Evolutionary conservation across 1,139 yeast genomes (phyloP), one percentile per base, ranked within the genome.

Genomic region (Citeromyces hawaiiensis): DNA sequence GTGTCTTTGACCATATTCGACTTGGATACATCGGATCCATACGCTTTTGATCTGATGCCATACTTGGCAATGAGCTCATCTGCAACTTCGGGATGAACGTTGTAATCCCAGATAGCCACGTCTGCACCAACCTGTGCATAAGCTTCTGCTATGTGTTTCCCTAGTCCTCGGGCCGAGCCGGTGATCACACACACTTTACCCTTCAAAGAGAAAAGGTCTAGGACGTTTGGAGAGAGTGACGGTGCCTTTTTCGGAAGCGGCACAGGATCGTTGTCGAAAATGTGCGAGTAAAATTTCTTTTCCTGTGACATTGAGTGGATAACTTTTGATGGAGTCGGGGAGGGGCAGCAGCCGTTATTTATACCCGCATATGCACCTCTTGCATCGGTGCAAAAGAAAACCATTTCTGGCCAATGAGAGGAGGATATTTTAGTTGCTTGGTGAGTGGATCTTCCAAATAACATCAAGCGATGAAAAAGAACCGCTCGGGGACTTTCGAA

Each of bases 51-150:
- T 53, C 61, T 70, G 43, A 83, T 81, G 15, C 81, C 80, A 57
- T 81, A 83, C 48, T 71, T 72, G 48, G 72, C 57, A 34, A 73
- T 59, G 32, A 85, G 64, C 38, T 63, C 66, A 44, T 64, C 66
- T 15, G 86, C 88, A 53, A 72, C 66, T 41, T 74, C 77, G 7
- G 83, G 70, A 27, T 83, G 75, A 46, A 74, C 71, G 56, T 74
- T 72, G 66, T 78, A 81, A 42, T 54, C 94, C 94, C 83, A 49
- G 51, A 86, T 69, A 45, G 88, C 91, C 36, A 86, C 81, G 48
- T 83, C 86, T 9, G 94, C 95, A 40, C 95, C 96, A 4, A 93
- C 94, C 61, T 83, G 93, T 39, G 93, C 88, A 52, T 66, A 83
- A 0, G 88, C 93, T 54, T 77, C 82, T 36, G 94, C 95, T 21